A percentile compares a stretch with the other conserved stretches of the same genome.
phyloP scores from a whole-genome alignment of 768 basidiomycete species.

The Lentinula boryana region DNA sequence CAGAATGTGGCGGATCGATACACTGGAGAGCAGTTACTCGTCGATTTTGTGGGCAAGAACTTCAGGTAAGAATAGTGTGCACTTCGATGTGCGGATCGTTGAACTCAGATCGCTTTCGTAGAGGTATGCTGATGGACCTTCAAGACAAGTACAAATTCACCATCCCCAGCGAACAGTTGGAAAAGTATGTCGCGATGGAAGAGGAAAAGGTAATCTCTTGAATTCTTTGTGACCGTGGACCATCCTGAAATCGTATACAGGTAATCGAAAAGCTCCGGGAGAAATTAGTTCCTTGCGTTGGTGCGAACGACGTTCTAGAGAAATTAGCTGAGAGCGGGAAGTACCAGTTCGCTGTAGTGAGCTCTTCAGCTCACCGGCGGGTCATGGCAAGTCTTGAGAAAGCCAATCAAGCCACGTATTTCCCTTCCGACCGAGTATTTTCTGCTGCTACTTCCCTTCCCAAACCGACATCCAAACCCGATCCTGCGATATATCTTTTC shows the following conservation, averaged over 20 bases:
- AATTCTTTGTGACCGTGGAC: neutral
- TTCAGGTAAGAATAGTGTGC: conserved; percentile 6
- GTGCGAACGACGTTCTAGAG: conserved; percentile 11
- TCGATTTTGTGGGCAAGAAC: conserved; percentile 20
- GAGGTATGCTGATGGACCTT: conserved; percentile 14
- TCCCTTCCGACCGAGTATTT: conserved; percentile 13
- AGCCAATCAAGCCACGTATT: conserved; percentile 14
- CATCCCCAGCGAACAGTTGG: conserved; percentile 10
- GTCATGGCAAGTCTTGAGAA: conserved; percentile 18
- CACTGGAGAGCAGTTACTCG: conserved; percentile 16
- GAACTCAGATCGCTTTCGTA: neutral
- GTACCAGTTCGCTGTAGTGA: conserved; percentile 17
- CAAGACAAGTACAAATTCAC: conserved; percentile 12
- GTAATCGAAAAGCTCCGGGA: conserved; percentile 53
- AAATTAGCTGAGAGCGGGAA: conserved; percentile 6
- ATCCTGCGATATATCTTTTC: conserved; percentile 19
- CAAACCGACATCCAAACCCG: conserved; percentile 19
- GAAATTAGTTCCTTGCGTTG: conserved; percentile 27
- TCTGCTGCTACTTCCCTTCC: conserved; percentile 19
- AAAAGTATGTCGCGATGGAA: conserved; percentile 17
- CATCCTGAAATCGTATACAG: neutral
- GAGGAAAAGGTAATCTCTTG: conserved; percentile 28
- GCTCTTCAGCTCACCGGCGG: conserved; percentile 16
- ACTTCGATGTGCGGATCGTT: no score
- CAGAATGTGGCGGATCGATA: conserved; percentile 15